Evolutionary conservation across 2,329 filamentous ascomycete species (phyloP).

Genomic region (Teratosphaeria pseudoeucalypti): DNA sequence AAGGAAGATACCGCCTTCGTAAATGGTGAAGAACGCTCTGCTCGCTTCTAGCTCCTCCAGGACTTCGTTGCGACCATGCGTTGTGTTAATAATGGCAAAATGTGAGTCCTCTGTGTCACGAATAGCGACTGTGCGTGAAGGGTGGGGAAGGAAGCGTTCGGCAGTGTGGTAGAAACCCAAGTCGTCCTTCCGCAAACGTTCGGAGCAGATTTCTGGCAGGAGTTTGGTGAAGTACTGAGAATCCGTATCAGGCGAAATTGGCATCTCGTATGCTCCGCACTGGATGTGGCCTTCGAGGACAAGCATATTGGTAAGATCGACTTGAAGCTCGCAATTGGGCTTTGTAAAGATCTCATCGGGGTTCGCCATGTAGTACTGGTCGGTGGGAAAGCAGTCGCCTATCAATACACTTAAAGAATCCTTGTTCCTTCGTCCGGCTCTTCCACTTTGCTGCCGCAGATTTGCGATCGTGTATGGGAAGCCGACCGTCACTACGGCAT

Average conservation of each 20-base stretch:
- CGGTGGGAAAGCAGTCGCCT: slow-evolving; percentile 78
- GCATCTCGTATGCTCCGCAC: slow-evolving; percentile 92
- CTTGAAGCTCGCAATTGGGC: slow-evolving; percentile 77
- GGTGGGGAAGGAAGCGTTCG: slow-evolving; percentile 74
- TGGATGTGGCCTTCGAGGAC: slow-evolving; percentile 90
- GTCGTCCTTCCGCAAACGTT: slow-evolving; percentile 63
- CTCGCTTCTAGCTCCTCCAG: slow-evolving; percentile 94
- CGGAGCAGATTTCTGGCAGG: slow-evolving; percentile 58
- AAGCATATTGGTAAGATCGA: slow-evolving; percentile 85
- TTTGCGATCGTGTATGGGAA: slow-evolving; percentile 96
- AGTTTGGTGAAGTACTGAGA: slow-evolving; percentile 67
- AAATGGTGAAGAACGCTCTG: slow-evolving; percentile 89
- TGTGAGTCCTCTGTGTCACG: slow-evolving; percentile 84
- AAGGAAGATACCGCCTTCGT: slow-evolving; percentile 92
- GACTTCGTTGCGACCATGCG: slow-evolving; percentile 69
- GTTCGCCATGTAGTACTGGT: slow-evolving; percentile 96
- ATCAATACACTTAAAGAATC: slow-evolving; percentile 86
- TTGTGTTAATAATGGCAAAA: slow-evolving; percentile 86
- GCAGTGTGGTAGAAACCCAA: slow-evolving; percentile 85
- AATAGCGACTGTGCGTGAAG: slow-evolving; percentile 75
- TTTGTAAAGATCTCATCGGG: slow-evolving; percentile 88
- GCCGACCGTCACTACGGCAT: slow-evolving; percentile 86
- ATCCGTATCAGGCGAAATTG: slow-evolving; percentile 70
- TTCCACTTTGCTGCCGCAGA: slow-evolving; percentile 83
- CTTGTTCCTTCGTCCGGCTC: slow-evolving; percentile 83